phyloP scores from a whole-genome alignment of 179 eudicot genomes.

The Camellia oleifera region DNA sequence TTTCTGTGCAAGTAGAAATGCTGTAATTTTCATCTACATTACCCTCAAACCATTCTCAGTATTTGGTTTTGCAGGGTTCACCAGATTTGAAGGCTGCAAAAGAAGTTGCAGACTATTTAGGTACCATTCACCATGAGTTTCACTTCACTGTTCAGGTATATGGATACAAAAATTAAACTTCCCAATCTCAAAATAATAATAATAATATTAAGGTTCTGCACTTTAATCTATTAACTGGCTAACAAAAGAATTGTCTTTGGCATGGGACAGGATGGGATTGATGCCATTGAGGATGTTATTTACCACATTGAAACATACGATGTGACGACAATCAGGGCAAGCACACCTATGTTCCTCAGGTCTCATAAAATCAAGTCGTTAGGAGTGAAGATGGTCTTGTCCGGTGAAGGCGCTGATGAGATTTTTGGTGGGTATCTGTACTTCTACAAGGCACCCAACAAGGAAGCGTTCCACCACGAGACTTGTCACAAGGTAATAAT shows the following conservation, averaged over 20 bases:
- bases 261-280: constrained; percentile 81
- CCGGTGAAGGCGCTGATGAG: constrained; percentile 99
- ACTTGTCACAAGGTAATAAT: constrained; percentile 87
- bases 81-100: constrained; percentile 92
- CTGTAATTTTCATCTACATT: too few relatives aligned
- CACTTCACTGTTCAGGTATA: constrained; percentile 91
- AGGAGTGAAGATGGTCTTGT: constrained; percentile 97
- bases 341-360: constrained; percentile 99
- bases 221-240: neutral
- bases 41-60: neutral
- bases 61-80: constrained; percentile 68
- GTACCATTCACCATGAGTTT: constrained; percentile 95
- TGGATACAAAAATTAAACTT: neutral
- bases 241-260: neutral
- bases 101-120: constrained; percentile 91
- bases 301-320: constrained; percentile 92
- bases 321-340: constrained; percentile 94
- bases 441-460: constrained; percentile 98
- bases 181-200: neutral
- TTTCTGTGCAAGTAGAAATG: too few relatives aligned
- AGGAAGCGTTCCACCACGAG: constrained; percentile 88
- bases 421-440: constrained; percentile 94
- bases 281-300: constrained; percentile 94
- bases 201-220: too few relatives aligned
- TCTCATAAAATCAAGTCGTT: constrained; percentile 92